Conservation (phyloP, 441 rosid genomes). For the Raphanus hybrid region DNA sequence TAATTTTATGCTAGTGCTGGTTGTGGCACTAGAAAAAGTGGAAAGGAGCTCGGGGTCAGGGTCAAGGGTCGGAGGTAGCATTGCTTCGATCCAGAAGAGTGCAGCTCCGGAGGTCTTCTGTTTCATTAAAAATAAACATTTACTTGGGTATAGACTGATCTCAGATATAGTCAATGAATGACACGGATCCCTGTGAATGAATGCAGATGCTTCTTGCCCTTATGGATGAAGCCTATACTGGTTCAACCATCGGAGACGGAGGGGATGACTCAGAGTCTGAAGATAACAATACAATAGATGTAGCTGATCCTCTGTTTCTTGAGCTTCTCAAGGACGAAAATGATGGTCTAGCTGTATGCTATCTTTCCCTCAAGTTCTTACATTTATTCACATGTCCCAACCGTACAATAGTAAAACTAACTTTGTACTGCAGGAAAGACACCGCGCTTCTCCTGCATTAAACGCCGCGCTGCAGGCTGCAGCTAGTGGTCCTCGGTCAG, state of each 20-base stretch:
- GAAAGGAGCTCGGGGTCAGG: slow-evolving; percentile 78
- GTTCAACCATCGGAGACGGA: slow-evolving; percentile 90
- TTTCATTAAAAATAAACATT: slow-evolving; percentile 22
- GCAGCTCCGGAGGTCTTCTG: slow-evolving; percentile 86
- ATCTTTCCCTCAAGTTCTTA: slow-evolving; percentile 22
- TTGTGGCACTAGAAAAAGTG: slow-evolving; percentile 90
- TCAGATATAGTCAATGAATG: slow-evolving; percentile 22
- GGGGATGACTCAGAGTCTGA: slow-evolving; percentile 95
- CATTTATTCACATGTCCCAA: slow-evolving; percentile 17
- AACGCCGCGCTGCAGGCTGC: slow-evolving; percentile 83
- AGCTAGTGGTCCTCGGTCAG: slow-evolving; percentile 65
- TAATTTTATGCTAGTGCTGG: slow-evolving; percentile 63
- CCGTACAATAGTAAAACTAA: neutral
- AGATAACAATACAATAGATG: slow-evolving; percentile 80
- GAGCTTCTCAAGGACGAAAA: slow-evolving; percentile 98
- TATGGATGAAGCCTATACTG: slow-evolving; percentile 99
- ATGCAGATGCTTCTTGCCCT: slow-evolving; percentile 95
- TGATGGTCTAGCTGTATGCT: slow-evolving; percentile 86
- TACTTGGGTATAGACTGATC: slow-evolving; percentile 22
- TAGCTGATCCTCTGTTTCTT: slow-evolving; percentile 86
- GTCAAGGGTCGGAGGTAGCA: slow-evolving; percentile 85
- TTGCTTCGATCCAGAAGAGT: slow-evolving; percentile 93
- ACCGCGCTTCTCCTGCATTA: slow-evolving; percentile 78
- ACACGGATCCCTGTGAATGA: slow-evolving; percentile 24
- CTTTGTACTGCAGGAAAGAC: slow-evolving; percentile 77